Conservation (phyloP, 2,329 filamentous ascomycete genomes). For the Emydomyces testavorans region DNA sequence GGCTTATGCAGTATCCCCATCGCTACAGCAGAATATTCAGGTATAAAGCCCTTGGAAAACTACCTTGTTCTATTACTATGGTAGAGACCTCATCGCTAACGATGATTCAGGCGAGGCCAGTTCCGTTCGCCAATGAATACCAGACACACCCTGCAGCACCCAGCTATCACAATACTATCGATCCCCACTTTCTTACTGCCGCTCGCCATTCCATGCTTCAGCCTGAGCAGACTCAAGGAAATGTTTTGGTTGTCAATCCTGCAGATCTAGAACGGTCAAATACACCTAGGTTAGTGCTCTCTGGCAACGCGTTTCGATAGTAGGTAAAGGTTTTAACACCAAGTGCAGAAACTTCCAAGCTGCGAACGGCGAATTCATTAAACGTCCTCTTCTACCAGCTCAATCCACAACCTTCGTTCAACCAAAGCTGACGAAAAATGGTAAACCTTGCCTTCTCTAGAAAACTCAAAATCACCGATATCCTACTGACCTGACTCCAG, state of each 20-base stretch:
- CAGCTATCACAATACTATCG: conserved; percentile 29
- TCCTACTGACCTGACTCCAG: background rate
- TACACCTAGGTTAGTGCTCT: conserved; percentile 8
- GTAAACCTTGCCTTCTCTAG: background rate
- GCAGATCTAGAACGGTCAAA: conserved; percentile 14
- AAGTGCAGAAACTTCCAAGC: background rate
- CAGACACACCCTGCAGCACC: conserved; percentile 18
- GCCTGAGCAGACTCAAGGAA: conserved; percentile 10
- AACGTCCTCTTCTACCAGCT: background rate
- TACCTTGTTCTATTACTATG: background rate
- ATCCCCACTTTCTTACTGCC: conserved; percentile 30
- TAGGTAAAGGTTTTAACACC: background rate
- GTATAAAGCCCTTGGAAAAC: background rate
- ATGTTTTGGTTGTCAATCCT: conserved; percentile 17
- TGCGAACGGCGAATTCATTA: background rate
- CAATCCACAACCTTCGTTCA: background rate
- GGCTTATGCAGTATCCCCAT: conserved; percentile 6
- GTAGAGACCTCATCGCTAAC: background rate
- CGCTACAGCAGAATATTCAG: conserved; percentile 9
- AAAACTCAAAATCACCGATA: background rate
- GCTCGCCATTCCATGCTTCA: conserved; percentile 17
- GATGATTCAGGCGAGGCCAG: background rate
- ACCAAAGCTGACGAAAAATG: background rate
- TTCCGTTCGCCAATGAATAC: conserved; percentile 25
- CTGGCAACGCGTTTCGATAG: background rate